Conservation (phyloP, 805 yeast species). For the Naumovozyma baii region DNA sequence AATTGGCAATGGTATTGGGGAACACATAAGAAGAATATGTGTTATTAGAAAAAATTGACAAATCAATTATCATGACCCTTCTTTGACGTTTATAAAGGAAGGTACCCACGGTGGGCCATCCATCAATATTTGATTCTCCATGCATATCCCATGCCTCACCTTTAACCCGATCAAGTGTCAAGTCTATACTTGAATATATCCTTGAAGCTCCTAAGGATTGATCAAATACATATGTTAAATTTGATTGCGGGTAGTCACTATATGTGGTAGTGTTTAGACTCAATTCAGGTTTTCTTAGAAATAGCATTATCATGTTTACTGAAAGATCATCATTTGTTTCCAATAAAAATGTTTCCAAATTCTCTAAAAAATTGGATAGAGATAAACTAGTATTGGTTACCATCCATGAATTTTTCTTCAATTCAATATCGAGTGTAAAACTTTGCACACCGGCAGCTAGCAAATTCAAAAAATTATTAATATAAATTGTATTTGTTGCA, state of each 20-base stretch:
- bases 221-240: conserved; percentile 17
- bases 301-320: conserved; percentile 36
- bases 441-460: conserved; percentile 39
- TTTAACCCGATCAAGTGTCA: conserved; percentile 13
- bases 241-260: conserved; percentile 2
- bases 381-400: conserved; percentile 13
- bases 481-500: conserved; percentile 12
- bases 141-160: conserved; percentile 12
- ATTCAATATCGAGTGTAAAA: conserved; percentile 46
- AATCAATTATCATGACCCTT: conserved; percentile 32
- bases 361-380: conserved; percentile 21
- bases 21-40: conserved; percentile 28
- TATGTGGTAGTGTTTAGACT: not conserved
- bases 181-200: conserved; percentile 26
- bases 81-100: conserved; percentile 30
- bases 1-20: conserved; percentile 17
- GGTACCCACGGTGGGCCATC: conserved; percentile 30
- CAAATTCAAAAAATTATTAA: conserved; percentile 25
- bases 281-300: conserved; percentile 26
- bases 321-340: conserved; percentile 39
- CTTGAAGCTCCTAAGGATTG: conserved; percentile 9
- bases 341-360: conserved; percentile 29
- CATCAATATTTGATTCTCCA: conserved; percentile 8
- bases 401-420: conserved; percentile 36
- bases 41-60: conserved; percentile 20